Evolutionary conservation across 805 yeast genomes (phyloP).

Genomic region (Ogataea kodamae): DNA sequence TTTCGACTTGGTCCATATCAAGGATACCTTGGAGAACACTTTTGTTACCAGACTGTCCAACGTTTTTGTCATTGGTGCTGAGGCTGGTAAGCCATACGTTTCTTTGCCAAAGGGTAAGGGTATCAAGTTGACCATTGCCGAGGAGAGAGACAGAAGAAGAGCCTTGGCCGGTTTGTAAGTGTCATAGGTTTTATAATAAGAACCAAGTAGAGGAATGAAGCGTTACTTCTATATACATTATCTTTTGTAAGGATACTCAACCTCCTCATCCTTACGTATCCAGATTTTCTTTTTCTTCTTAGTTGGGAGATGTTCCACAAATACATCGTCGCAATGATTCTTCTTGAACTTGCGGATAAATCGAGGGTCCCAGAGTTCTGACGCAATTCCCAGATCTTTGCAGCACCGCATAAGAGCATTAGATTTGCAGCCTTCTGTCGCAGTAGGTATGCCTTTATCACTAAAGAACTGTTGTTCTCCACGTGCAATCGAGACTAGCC

Average conservation of each 20-base stretch:
- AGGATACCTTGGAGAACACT: conserved; percentile 91
- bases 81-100: conserved; percentile 90
- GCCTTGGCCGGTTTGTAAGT: conserved; percentile 62
- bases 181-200: conserved; percentile 11
- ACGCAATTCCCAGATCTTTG: conserved; percentile 93
- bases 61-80: conserved; percentile 88
- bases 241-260: conserved; percentile 80
- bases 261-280: conserved; percentile 79
- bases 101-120: conserved; percentile 99
- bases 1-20: conserved; percentile 94
- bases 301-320: conserved; percentile 78
- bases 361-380: conserved; percentile 95
- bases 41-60: conserved; percentile 92
- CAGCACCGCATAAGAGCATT: conserved; percentile 98
- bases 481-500: conserved; percentile 85
- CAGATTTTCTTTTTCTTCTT: conserved; percentile 88
- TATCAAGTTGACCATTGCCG: conserved; percentile 91
- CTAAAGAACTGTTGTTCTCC: conserved; percentile 94
- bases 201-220: conserved; percentile 12
- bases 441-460: conserved; percentile 86
- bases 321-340: conserved; percentile 70
- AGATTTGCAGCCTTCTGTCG: conserved; percentile 95
- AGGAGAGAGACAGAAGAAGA: conserved; percentile 98
- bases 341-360: conserved; percentile 71
- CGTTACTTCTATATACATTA: conserved; percentile 15